Evolutionary conservation across 2,329 filamentous ascomycete species (phyloP).

Genomic region (Epicoccum nigrum): DNA sequence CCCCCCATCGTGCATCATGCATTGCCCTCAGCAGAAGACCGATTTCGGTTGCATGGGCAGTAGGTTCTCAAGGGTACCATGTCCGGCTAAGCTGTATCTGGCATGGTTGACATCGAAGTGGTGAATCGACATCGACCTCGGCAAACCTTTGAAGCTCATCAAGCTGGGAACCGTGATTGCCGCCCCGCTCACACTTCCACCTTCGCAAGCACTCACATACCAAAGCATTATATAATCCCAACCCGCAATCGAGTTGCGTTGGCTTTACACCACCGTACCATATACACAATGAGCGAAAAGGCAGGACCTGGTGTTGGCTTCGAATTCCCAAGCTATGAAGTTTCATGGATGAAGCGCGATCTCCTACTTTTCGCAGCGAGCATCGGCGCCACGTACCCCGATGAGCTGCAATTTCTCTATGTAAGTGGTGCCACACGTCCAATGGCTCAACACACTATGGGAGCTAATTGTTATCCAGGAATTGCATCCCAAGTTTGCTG

Average conservation of each 20-base stretch:
- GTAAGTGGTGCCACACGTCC: constrained; percentile 56
- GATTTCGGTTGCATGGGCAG: constrained; percentile 6
- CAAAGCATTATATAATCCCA: not conserved
- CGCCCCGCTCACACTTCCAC: constrained; percentile 33
- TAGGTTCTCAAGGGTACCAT: not conserved
- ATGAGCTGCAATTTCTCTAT: constrained; percentile 93
- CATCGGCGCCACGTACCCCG: constrained; percentile 76
- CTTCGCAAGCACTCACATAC: constrained; percentile 11
- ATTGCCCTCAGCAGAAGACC: not conserved
- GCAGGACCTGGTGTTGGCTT: constrained; percentile 68
- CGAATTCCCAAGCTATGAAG: constrained; percentile 76
- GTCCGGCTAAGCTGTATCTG: not conserved
- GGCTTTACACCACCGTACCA: not conserved
- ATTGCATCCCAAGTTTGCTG: constrained; percentile 81
- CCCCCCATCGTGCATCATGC: not conserved
- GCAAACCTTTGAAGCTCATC: constrained; percentile 37
- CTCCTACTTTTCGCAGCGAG: constrained; percentile 87
- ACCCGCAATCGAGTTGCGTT: not conserved
- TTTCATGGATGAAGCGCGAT: constrained; percentile 88
- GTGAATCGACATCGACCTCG: constrained; percentile 40
- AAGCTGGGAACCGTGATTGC: constrained; percentile 32
- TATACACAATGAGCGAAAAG: constrained; percentile 39
- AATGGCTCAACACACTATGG: not conserved
- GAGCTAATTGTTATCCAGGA: constrained; percentile 61
- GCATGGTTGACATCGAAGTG: constrained; percentile 7